phyloP scores from a whole-genome alignment of 352 stramenopile species.

The Phytopythium delawarense region DNA sequence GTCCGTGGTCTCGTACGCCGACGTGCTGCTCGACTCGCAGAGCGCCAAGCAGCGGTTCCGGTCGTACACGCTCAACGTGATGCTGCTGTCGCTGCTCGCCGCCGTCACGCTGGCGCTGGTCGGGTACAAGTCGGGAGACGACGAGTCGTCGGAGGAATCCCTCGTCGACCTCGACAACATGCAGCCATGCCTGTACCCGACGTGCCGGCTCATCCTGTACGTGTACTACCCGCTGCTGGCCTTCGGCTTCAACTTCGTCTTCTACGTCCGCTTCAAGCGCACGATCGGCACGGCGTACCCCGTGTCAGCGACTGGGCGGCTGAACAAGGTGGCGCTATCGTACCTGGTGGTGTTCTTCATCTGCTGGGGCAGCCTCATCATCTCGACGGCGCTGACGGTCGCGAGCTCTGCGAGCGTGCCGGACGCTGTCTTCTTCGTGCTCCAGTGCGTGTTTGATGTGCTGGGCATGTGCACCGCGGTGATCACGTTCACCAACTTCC shows the following conservation, averaged over 20 bases:
- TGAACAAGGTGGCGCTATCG: slow-evolving; percentile 67
- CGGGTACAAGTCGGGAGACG: slow-evolving; percentile 33
- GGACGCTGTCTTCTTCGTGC: slow-evolving; percentile 28
- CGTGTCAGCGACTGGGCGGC: slow-evolving; percentile 51
- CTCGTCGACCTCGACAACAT: slow-evolving; percentile 36
- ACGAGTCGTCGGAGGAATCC: slow-evolving; percentile 25
- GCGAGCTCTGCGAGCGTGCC: slow-evolving; percentile 24
- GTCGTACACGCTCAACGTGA: slow-evolving; percentile 64
- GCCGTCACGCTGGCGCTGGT: slow-evolving; percentile 58
- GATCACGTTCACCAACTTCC: slow-evolving; percentile 76
- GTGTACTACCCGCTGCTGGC: slow-evolving; percentile 72
- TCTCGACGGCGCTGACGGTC: slow-evolving; percentile 45
- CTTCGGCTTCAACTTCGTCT: slow-evolving; percentile 75
- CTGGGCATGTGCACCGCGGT: slow-evolving; percentile 57
- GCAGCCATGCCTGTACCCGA: slow-evolving; percentile 61
- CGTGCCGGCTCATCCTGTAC: slow-evolving; percentile 67
- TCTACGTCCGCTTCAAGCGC: slow-evolving; percentile 73
- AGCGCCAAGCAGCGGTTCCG: slow-evolving; percentile 53
- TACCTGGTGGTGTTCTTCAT: slow-evolving; percentile 71
- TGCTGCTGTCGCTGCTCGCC: slow-evolving; percentile 54
- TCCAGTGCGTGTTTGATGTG: slow-evolving; percentile 70
- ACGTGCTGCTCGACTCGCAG: slow-evolving; percentile 65
- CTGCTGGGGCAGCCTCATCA: slow-evolving; percentile 70
- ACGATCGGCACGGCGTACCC: slow-evolving; percentile 71
- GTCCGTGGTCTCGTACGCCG: slow-evolving; percentile 69